A percentile compares a stretch with the other conserved stretches of the same genome.
These are phyloP conservation scores for Cymbopogon flexuosus DNA, from an alignment of 202 grass and related monocot genomes.

Conservation along the genomic window DNA sequence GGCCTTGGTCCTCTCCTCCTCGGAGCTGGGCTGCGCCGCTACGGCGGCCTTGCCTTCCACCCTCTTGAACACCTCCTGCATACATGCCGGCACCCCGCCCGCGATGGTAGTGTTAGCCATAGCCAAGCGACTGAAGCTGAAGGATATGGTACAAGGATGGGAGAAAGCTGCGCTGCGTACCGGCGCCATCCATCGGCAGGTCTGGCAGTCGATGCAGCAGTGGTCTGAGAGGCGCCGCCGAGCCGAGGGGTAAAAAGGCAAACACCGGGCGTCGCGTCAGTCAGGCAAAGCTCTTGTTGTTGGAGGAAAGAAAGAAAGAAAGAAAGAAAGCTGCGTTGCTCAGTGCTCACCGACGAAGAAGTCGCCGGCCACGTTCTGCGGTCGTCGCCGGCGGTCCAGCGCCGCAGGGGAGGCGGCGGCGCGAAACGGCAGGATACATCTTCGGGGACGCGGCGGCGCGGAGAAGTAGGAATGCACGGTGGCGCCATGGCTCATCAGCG, in stretches of 20 bases:
- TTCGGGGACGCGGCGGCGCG: background rate
- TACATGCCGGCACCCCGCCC: too few species aligned
- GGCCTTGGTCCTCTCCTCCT: constrained; percentile 59
- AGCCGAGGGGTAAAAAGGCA: too few species aligned
- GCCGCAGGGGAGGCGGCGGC: background rate
- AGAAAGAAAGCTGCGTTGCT: background rate
- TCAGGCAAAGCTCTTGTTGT: background rate
- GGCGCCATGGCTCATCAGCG: constrained; percentile 12
- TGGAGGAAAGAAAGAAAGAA: background rate
- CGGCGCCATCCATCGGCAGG: constrained; percentile 95
- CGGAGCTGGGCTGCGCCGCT: constrained; percentile 46
- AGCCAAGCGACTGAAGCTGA: background rate
- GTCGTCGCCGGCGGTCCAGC: constrained; percentile 24
- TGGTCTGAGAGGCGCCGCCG: constrained; percentile 20
- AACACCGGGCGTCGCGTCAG: background rate
- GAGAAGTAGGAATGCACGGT: background rate
- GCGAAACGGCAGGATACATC: background rate
- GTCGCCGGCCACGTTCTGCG: constrained; percentile 65
- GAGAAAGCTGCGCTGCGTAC: background rate
- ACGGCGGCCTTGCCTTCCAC: constrained; percentile 58
- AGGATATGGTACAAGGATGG: background rate
- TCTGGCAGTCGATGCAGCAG: constrained; percentile 81
- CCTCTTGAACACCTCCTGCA: constrained; percentile 67
- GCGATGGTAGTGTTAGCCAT: too few species aligned
- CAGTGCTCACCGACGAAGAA: constrained; percentile 69